Percentiles rank a stretch among this genome's conserved stretches.
Evolutionary conservation across 345 rosid species (phyloP).

Genomic region (Hypericum androsaemum): DNA sequence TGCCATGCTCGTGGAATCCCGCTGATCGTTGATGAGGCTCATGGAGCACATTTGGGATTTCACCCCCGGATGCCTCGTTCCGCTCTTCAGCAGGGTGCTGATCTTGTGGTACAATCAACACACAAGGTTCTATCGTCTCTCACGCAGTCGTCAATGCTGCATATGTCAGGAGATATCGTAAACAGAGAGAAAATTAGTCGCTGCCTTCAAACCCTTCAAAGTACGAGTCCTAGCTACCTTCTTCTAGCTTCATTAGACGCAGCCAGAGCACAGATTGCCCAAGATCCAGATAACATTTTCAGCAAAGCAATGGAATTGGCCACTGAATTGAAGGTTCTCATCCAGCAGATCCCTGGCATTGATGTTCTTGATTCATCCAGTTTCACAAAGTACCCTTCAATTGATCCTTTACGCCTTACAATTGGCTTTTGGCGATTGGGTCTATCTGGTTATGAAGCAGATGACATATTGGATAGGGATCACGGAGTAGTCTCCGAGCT

Average conservation of each 20-base stretch:
- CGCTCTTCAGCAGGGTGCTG: slow-evolving; percentile 20
- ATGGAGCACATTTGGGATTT: slow-evolving; percentile 22
- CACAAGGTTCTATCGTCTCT: slow-evolving; percentile 32
- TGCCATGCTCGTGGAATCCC: slow-evolving; percentile 4
- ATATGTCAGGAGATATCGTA: slow-evolving; percentile 37
- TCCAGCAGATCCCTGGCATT: slow-evolving; percentile 28
- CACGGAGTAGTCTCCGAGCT: slow-evolving; percentile 36
- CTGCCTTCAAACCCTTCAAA: slow-evolving; percentile 9
- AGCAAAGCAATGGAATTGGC: slow-evolving; percentile 30
- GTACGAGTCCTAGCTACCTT: slow-evolving; percentile 7
- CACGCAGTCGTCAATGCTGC: slow-evolving; percentile 60
- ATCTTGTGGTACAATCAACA: slow-evolving; percentile 22
- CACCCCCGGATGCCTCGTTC: slow-evolving; percentile 19
- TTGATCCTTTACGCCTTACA: slow-evolving; percentile 48
- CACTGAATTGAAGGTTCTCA: slow-evolving; percentile 16
- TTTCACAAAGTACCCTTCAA: slow-evolving; percentile 20
- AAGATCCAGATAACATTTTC: slow-evolving; percentile 31
- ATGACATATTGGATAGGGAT: slow-evolving; percentile 24
- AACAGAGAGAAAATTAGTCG: slow-evolving; percentile 36
- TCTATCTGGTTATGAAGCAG: slow-evolving; percentile 17
- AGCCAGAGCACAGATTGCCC: slow-evolving; percentile 47
- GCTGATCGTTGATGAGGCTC: slow-evolving; percentile 7
- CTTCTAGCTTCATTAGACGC: slow-evolving; percentile 55
- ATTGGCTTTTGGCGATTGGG: slow-evolving; percentile 22
- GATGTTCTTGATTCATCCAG: slow-evolving; percentile 21